Evolutionary conservation across 768 basidiomycete genomes (phyloP).

Genomic region (Trametes cubensis): DNA sequence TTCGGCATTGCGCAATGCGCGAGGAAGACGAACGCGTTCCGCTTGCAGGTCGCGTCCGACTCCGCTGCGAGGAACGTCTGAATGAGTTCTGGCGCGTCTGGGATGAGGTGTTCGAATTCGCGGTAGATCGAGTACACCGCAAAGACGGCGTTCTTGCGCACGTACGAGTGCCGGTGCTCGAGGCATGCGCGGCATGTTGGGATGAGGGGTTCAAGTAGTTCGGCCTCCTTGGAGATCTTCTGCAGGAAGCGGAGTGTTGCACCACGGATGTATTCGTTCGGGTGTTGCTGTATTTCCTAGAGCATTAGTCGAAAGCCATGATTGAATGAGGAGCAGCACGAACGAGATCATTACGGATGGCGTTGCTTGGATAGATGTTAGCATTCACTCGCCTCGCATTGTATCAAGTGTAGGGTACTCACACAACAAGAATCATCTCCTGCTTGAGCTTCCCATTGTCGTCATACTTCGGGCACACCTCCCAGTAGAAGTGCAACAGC

Average conservation of each 20-base stretch:
- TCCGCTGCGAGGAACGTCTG: constrained; percentile 96
- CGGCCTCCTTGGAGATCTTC: constrained; percentile 90
- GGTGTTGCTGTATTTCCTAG: constrained; percentile 76
- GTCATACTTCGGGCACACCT: constrained; percentile 97
- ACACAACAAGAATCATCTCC: constrained; percentile 99
- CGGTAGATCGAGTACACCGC: constrained; percentile 94
- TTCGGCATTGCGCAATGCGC: constrained; percentile 83
- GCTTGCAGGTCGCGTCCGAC: constrained; percentile 93
- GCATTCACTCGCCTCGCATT: constrained; percentile 8
- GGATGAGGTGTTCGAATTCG: constrained; percentile 91
- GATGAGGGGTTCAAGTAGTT: constrained; percentile 93
- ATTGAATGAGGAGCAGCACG: constrained; percentile 34
- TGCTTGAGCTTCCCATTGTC: constrained; percentile 97
- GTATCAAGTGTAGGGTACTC: constrained; percentile 39
- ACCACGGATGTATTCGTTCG: constrained; percentile 98
- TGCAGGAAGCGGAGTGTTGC: constrained; percentile 96
- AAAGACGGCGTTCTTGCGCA: constrained; percentile 98
- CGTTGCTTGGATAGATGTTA: constrained; percentile 61
- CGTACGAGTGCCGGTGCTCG: constrained; percentile 97
- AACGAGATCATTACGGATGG: constrained; percentile 96
- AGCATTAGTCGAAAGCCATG: constrained; percentile 4
- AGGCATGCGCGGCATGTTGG: constrained; percentile 92
- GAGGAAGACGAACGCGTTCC: constrained; percentile 96
- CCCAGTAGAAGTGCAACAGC: constrained; percentile 93
- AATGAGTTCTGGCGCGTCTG: constrained; percentile 94